These are phyloP conservation scores for Myxozyma udenii DNA, from an alignment of 805 yeast genomes.

Conservation along the genomic window DNA sequence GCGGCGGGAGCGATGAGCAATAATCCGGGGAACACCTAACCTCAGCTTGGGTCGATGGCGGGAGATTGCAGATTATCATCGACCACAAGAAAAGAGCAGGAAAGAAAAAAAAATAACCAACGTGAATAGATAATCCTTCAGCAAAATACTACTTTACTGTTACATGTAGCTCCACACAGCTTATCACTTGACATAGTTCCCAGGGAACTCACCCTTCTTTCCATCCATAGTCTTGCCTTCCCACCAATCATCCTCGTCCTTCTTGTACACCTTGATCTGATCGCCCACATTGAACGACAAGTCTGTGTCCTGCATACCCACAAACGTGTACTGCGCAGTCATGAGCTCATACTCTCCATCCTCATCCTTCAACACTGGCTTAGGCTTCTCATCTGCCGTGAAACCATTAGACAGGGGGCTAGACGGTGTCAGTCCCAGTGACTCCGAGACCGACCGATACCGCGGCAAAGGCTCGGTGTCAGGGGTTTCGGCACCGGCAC, in stretches of 20 bases:
- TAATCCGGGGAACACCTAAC: not conserved
- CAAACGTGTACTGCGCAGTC: conserved; percentile 39
- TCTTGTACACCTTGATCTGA: conserved; percentile 38
- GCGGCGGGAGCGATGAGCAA: not conserved
- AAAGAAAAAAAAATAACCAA: not conserved
- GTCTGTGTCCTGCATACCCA: conserved; percentile 41
- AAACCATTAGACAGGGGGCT: not conserved
- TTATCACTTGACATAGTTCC: conserved; percentile 44
- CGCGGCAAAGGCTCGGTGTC: conserved; percentile 11
- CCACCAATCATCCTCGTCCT: conserved; percentile 50
- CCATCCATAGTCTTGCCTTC: conserved; percentile 45
- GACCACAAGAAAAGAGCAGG: not conserved
- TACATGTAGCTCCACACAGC: too few species aligned
- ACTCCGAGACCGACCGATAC: not conserved
- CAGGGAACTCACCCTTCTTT: conserved; percentile 46
- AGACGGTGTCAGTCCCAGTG: not conserved
- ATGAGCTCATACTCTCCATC: conserved; percentile 33
- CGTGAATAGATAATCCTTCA: not conserved
- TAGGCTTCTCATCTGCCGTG: conserved; percentile 1
- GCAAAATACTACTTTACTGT: not conserved
- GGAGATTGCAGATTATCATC: not conserved
- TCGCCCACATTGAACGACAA: conserved; percentile 42
- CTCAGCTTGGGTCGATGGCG: not conserved
- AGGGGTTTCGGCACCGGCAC: not conserved
- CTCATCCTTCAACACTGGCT: conserved; percentile 21